Percentiles rank a stretch among this genome's conserved stretches.
phyloP scores from a whole-genome alignment of 108 stramenopile genomes.

The Aurantiochytrium sp. region DNA sequence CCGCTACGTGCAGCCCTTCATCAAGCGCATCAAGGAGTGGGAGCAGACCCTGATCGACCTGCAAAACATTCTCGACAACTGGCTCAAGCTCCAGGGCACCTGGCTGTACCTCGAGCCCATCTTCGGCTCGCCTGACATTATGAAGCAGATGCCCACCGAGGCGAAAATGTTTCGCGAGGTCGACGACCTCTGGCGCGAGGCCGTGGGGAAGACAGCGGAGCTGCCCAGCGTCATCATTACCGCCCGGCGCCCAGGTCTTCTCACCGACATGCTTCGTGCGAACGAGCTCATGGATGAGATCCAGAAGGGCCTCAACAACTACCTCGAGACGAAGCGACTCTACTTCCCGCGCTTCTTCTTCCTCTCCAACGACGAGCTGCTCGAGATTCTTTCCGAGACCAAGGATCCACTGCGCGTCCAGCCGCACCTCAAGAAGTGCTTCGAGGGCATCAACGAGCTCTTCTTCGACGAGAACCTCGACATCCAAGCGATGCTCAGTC shows the following conservation, averaged over 20 bases:
- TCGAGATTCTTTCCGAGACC: conserved; percentile 69
- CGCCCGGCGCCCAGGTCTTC: conserved; percentile 49
- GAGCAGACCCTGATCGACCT: conserved; percentile 50
- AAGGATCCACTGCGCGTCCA: conserved; percentile 67
- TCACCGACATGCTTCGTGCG: conserved; percentile 50
- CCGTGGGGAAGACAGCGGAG: conserved; percentile 52
- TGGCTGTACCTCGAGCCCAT: conserved; percentile 72
- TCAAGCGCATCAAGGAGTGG: conserved; percentile 57
- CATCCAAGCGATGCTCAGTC: conserved; percentile 55
- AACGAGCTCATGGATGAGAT: conserved; percentile 61
- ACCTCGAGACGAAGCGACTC: conserved; percentile 63
- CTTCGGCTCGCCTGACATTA: conserved; percentile 67
- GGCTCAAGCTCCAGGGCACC: conserved; percentile 65
- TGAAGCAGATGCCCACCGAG: conserved; percentile 68
- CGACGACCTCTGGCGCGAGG: conserved; percentile 57
- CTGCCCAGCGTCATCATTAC: conserved; percentile 52
- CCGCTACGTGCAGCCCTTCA: conserved; percentile 62
- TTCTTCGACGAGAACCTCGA: conserved; percentile 58
- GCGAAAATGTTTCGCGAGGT: conserved; percentile 52
- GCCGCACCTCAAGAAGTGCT: conserved; percentile 70
- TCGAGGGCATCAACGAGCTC: conserved; percentile 64
- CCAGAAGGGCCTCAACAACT: conserved; percentile 61
- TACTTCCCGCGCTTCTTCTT: conserved; percentile 64
- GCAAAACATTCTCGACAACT: conserved; percentile 66
- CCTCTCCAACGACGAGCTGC: conserved; percentile 47